Percentiles rank a stretch among this genome's conserved stretches.
Conservation (phyloP, 2,329 filamentous ascomycete genomes). For the Teratosphaeria pseudoeucalypti region DNA sequence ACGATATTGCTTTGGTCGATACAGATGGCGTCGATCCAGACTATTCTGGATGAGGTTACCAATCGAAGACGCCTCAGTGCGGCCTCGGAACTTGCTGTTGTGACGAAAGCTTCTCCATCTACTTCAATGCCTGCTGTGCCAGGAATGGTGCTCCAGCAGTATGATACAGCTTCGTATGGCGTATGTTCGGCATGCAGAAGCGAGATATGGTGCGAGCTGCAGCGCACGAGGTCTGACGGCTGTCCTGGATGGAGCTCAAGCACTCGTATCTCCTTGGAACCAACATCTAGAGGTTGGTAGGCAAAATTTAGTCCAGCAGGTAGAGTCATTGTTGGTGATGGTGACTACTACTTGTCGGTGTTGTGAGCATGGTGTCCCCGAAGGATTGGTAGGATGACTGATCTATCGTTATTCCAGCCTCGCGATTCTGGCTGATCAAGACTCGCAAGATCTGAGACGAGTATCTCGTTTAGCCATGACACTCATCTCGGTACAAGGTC, state of each 20-base stretch:
- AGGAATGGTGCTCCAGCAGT: background rate
- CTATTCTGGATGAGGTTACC: background rate
- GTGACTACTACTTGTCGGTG: background rate
- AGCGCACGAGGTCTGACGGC: background rate
- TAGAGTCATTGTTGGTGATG: background rate
- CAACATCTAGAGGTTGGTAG: background rate
- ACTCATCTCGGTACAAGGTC: background rate
- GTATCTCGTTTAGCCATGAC: background rate
- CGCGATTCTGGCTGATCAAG: background rate
- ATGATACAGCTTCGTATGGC: background rate
- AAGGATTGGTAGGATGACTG: background rate
- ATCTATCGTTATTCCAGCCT: background rate
- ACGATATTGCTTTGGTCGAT: background rate
- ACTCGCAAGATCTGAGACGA: background rate
- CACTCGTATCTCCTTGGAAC: background rate
- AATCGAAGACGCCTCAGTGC: background rate
- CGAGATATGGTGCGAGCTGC: background rate
- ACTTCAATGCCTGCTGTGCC: background rate
- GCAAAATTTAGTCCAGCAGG: background rate
- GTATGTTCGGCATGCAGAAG: background rate
- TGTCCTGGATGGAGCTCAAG: background rate
- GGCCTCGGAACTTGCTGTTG: background rate
- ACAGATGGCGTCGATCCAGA: conserved; percentile 1
- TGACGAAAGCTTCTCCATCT: background rate
- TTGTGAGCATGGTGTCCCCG: background rate